Base-by-base conservation (phyloP, 108 stramenopile species). In the Stephanodiscus triporus region DNA sequence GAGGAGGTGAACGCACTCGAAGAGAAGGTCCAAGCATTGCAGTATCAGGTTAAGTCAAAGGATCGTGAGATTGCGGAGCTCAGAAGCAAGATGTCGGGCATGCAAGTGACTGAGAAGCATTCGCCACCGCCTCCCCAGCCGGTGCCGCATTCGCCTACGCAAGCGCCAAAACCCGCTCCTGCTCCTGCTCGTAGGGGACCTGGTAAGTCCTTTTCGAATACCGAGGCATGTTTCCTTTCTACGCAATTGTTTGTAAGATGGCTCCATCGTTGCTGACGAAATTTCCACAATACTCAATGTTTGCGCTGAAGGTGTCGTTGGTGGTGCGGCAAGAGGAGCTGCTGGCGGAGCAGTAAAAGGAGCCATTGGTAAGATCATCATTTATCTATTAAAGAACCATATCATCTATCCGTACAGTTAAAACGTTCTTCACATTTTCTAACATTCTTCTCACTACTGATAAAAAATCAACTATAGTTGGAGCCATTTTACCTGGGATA, bases 401-500 rank as follows among this genome's bases (percentile, higher is more conserved):
- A 26, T 36, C n/a, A n/a, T 2, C 40, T 7, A 61, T 24, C 14
- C 32, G 36, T 17, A 24, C 23, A 4, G 20, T 53, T 53, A 20
- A 30, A 30, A 29, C 58, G 26, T 64, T 13, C 58, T 36, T 53
- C 36, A 36, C 43, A 16, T 24, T 48, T 27, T 59, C 7, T 17
- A 47, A 58, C 19, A 40, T 17, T 48, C 6, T 56, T 66, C 37
- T 22, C 59, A 1, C 37, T 11, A 68, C 20, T 42, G 27, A 37
- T 24, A 16, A 16, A 22, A 45, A 10, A 1, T 26, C 48, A 23
- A 7, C 14, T 3, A 54, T n/a, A 77, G 80, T 65, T 49, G 80
- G 80, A 24, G 80, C 80, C 16, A 69, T 81, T 66, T 27, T 81
- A 11, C 80, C 80, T 22, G 80, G 80, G 10, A 81, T 81, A 75